These are phyloP conservation scores for Xanthoparmelia taractica DNA, from an alignment of 495 filamentous ascomycete genomes.

Conservation along the genomic window DNA sequence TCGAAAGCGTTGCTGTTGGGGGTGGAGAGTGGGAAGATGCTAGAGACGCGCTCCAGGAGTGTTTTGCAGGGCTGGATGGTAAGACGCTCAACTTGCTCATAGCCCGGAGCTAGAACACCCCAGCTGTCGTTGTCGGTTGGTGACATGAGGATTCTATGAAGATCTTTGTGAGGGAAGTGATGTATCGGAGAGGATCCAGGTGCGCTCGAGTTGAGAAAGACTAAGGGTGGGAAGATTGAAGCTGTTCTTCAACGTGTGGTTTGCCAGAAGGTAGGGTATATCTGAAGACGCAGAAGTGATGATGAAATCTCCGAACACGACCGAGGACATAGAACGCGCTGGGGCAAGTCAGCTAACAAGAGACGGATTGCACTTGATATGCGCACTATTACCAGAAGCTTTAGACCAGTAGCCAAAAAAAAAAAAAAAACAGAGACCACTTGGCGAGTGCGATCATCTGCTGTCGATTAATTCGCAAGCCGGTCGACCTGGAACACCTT, in stretches of 20 bases:
- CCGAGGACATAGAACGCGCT: not conserved
- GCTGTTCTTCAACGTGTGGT: not conserved
- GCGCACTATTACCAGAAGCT: no score
- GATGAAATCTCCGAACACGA: not conserved
- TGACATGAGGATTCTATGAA: no score
- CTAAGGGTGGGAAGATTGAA: not conserved
- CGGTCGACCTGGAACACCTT: no score
- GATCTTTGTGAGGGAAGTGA: not conserved
- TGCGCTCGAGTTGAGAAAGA: not conserved
- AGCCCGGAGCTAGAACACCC: not conserved
- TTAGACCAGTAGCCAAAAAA: no score
- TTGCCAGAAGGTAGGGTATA: no score
- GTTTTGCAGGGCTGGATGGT: not conserved
- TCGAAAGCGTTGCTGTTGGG: conserved; percentile 8
- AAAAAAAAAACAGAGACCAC: no score
- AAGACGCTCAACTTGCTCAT: conserved; percentile 3
- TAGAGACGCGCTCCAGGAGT: not conserved
- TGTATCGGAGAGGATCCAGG: not conserved
- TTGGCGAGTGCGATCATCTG: no score
- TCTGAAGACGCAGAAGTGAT: no score
- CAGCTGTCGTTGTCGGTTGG: not conserved
- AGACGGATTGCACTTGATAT: no score
- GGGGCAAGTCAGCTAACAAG: no score
- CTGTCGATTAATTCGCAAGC: no score
- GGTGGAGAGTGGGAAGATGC: not conserved